phyloP scores from a whole-genome alignment of 257 asterid species.

The Rauvolfia tetraphylla region DNA sequence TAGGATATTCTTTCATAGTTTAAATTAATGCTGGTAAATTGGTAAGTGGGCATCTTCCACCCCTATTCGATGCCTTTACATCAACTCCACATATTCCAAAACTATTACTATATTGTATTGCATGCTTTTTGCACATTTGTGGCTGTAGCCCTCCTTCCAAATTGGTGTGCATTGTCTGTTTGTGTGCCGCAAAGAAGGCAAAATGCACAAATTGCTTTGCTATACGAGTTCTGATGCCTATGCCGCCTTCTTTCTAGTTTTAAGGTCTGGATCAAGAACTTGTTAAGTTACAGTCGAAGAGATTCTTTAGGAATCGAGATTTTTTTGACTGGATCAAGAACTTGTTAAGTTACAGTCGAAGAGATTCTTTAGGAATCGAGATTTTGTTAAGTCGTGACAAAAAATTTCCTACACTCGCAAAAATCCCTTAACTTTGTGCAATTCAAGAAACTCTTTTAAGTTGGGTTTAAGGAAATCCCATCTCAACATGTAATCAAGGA shows the following conservation, averaged over 20 bases:
- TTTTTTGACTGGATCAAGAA: too few species aligned
- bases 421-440: neutral
- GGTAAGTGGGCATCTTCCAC: conserved; percentile 53
- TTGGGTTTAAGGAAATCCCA: neutral
- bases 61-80: conserved; percentile 24
- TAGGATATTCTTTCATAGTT: conserved; percentile 35
- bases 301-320: too few species aligned
- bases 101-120: neutral
- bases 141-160: conserved; percentile 9
- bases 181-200: conserved; percentile 14
- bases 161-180: conserved; percentile 13
- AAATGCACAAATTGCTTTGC: conserved; percentile 15
- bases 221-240: neutral
- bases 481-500: neutral
- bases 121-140: conserved; percentile 8
- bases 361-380: too few species aligned
- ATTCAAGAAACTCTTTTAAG: neutral
- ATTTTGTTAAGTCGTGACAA: too few species aligned
- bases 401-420: neutral
- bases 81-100: conserved; percentile 20
- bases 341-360: neutral
- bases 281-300: neutral
- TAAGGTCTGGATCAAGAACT: too few species aligned
- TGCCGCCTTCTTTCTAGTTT: neutral
- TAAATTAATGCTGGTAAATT: conserved; percentile 17